Evolutionary conservation across 257 asterid species (phyloP).

Genomic region (Nicotiana tomentosiformis): DNA sequence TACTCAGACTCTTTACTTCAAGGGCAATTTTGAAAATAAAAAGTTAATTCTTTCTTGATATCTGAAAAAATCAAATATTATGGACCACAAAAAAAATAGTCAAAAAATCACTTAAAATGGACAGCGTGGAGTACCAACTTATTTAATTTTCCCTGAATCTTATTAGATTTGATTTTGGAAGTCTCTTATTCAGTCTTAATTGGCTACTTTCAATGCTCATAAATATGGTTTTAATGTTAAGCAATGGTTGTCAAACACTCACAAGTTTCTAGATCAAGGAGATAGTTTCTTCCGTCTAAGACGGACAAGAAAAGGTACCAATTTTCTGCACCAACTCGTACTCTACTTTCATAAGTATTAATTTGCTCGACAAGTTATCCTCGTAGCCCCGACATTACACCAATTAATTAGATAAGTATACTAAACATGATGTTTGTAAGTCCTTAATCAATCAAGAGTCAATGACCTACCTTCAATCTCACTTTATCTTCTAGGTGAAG

Average conservation of each 20-base stretch:
- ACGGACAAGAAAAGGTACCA: not conserved
- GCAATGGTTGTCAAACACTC: not conserved
- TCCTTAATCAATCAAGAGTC: conserved; percentile 18
- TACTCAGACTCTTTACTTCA: too few species aligned
- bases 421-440: not conserved
- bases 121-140: not conserved
- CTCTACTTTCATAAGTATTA: not conserved
- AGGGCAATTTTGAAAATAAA: too few species aligned
- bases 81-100: too few species aligned
- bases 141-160: not conserved
- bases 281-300: not conserved
- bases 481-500: conserved; percentile 10
- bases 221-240: not conserved
- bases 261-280: not conserved
- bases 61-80: too few species aligned
- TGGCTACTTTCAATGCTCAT: conserved; percentile 3
- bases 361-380: not conserved
- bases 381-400: not conserved
- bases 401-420: not conserved
- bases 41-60: too few species aligned
- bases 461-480: conserved; percentile 19
- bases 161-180: not conserved
- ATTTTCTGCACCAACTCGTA: not conserved
- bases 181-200: not conserved
- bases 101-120: too few species aligned